Base-by-base conservation (phyloP, 2,329 filamentous ascomycete species). In the Penicillium expansum region DNA sequence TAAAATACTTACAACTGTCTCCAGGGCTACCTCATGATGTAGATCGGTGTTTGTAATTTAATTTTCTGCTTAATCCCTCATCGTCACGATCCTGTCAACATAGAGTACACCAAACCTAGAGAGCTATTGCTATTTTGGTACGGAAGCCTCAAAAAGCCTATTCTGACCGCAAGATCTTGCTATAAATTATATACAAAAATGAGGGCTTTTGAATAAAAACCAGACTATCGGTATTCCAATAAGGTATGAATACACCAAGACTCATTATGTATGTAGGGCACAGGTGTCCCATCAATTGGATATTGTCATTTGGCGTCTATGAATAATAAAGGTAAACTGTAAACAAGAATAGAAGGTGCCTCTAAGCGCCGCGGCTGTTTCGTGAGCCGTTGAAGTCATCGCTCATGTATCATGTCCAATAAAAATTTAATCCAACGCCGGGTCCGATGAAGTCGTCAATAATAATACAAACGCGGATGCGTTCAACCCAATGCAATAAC, bases 401-500 rank as follows among this genome's bases (percentile, higher is more conserved):
- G 43, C 43, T 57, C 53, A 60, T 56, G 35, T 51, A 20, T 55
- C 48, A 57, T 48, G 48, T 51, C 20, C 32, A 30, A 43, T 47
- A 47, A 55, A 51, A 58, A 48, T 41, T 48, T 44, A 42, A 53
- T 33, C 54, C n/a, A 65, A 59, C 63, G 60, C 63, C 63, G 43
- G 61, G 52, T 54, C 38, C 52, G 59, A 60, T 66, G 39, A 41
- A 48, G 56, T 65, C 63, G 48, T 64, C 39, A 59, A 53, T 67
- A 67, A 62, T 60, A 59, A 58, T 63, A 63, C 59, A 64, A 52
- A 45, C 47, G 47, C 24, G 16, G 29, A 29, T 32, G 16, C 39
- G 16, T 41, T 68, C 55, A 74, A 45, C 64, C 44, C 50, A 68
- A 48, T 18, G 55, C 51, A 30, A 68, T 20, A 18, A 56, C 56